Conservation (phyloP, 164 flowering plant genomes). For the Vitis amurensis region DNA sequence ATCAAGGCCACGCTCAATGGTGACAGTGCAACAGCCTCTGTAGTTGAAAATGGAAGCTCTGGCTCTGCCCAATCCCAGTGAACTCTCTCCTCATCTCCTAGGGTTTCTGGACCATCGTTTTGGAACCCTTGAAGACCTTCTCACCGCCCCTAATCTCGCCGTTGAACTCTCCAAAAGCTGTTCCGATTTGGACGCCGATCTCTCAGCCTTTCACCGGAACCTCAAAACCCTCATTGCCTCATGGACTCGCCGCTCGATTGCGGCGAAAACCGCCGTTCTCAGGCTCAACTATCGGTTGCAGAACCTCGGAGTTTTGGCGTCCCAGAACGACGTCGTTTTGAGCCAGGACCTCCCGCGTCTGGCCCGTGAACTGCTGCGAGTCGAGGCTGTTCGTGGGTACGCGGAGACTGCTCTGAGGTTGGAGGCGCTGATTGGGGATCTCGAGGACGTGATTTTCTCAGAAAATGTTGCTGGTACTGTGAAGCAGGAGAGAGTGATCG, state of each 20-base stretch:
- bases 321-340: constrained; percentile 7
- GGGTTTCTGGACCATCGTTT: constrained; percentile 26
- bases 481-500: constrained; percentile 40
- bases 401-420: constrained; percentile 49
- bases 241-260: constrained; percentile 35
- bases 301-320: constrained; percentile 19
- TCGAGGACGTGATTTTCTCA: constrained; percentile 58
- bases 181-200: constrained; percentile 18
- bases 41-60: no score
- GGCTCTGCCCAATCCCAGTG: constrained; percentile 18
- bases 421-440: constrained; percentile 74
- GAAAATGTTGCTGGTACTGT: no score
- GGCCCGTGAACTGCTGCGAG: background rate
- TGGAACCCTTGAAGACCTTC: constrained; percentile 14
- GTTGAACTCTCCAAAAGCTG: constrained; percentile 8
- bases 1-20: no score
- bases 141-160: constrained; percentile 8
- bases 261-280: constrained; percentile 20
- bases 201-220: constrained; percentile 8
- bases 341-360: background rate
- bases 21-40: no score
- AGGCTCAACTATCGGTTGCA: constrained; percentile 17
- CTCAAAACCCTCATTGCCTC: constrained; percentile 29
- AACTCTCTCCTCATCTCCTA: constrained; percentile 12
- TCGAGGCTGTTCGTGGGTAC: background rate